Conservation (phyloP, 2,329 filamentous ascomycete species). For the Aspergillus bombycis region DNA sequence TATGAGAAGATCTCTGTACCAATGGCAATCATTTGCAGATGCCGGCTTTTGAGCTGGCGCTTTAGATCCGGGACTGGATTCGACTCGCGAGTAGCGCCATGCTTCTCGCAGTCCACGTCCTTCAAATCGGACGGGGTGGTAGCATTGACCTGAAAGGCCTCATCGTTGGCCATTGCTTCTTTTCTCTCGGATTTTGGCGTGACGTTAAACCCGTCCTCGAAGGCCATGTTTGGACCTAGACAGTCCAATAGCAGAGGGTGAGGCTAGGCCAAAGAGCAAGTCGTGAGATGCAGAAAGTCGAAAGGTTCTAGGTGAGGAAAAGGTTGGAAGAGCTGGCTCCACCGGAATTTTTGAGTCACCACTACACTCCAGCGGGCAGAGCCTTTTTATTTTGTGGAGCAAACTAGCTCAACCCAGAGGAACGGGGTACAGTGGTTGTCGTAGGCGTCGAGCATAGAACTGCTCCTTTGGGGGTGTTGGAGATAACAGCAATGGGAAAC, state of each 20-base stretch:
- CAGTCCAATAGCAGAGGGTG: slow-evolving; percentile 10
- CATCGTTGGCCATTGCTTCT: slow-evolving; percentile 29
- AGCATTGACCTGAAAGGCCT: slow-evolving; percentile 27
- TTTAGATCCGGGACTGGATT: slow-evolving; percentile 66
- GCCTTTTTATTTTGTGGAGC: slow-evolving; percentile 1
- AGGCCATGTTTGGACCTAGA: slow-evolving; percentile 28
- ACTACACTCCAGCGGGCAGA: not conserved
- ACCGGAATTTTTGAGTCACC: slow-evolving; percentile 9
- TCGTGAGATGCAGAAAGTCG: slow-evolving; percentile 7
- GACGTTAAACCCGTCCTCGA: slow-evolving; percentile 20
- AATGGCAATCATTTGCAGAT: slow-evolving; percentile 98
- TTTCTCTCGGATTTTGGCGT: slow-evolving; percentile 23
- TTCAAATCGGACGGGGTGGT: slow-evolving; percentile 17
- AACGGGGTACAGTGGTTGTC: not conserved
- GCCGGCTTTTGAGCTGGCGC: slow-evolving; percentile 78
- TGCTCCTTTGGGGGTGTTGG: not conserved
- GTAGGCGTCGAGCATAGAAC: not conserved
- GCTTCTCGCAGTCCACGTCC: slow-evolving; percentile 43
- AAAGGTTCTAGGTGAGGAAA: slow-evolving; percentile 9
- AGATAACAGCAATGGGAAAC: slow-evolving; percentile 15
- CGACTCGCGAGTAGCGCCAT: slow-evolving; percentile 53
- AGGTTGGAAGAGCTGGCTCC: slow-evolving; percentile 17
- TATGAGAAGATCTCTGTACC: slow-evolving; percentile 56
- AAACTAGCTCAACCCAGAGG: not conserved
- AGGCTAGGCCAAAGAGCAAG: not conserved